Base-by-base conservation (phyloP, 2,329 filamentous ascomycete genomes). In the Colletotrichum trifolii region DNA sequence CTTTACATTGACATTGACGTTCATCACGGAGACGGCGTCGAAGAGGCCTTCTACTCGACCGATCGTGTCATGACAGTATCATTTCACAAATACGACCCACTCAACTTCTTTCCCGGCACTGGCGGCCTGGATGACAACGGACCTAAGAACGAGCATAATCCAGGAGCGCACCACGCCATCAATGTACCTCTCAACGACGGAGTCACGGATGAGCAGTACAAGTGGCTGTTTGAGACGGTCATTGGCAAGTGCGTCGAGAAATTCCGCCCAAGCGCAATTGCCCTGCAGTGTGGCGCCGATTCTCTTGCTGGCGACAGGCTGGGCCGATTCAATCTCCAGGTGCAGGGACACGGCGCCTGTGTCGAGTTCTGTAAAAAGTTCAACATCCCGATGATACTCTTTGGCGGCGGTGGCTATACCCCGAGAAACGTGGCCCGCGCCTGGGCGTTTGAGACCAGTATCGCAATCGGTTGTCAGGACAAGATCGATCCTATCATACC, bases 1-100 rank as follows among this genome's bases (percentile, higher is more conserved):
- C 84, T 98, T 63, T 97, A 98, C 78, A 94, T 98, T 71, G 93
- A 97, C 74, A 96, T 97, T 70, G 93, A 97, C 75, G 93, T 97
- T 1, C 93, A 97, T 75, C 93, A 97, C 69, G 93, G 93, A 67
- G 93, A 97, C 74, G 93, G 93, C 54, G 93, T 97, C 15, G 93
- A 97, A 76, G 91, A 96, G 78, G 93, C 93, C 3, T 97, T 97
- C 75, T 94, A 93, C 80, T 94, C 92, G 9, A 94, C 92, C 25
- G 93, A 96, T 74, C 88, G 93, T 60, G 93, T 97, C 69, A 92
- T 97, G 84, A 97, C 95, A 1, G 89, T 96, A 42, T 97, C 93
- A 36, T 97, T 97, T 77, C 96, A 99, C 83, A 97, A 98, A 78
- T 98, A 96, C 79, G 94, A 97, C 72, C 92, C 90, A 69, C 75